Conservation (phyloP, 306 rosid genomes). For the Castanopsis chinensis region DNA sequence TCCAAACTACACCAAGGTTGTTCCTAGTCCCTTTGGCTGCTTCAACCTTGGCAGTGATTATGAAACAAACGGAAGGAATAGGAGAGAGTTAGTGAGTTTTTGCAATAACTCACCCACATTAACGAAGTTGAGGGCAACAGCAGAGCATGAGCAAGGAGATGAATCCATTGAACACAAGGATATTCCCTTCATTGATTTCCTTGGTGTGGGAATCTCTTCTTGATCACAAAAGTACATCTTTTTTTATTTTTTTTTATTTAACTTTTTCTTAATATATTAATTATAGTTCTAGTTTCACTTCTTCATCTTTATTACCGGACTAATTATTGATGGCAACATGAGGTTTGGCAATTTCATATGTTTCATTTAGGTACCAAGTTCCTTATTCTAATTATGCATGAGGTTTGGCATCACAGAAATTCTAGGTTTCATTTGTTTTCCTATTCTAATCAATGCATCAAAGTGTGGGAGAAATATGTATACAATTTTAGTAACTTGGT, state of each 20-base stretch:
- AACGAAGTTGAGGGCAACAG: constrained; percentile 25
- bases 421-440: constrained; percentile 2
- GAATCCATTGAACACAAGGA: constrained; percentile 36
- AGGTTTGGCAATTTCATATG: neutral
- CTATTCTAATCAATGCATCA: neutral
- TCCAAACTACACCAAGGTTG: constrained; percentile 45
- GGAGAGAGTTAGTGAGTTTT: constrained; percentile 31
- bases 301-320: neutral
- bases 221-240: constrained; percentile 14
- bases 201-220: constrained; percentile 80
- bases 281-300: neutral
- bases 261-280: constrained; percentile 13
- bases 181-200: constrained; percentile 83
- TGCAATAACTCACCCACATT: constrained; percentile 32
- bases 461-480: neutral
- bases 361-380: constrained; percentile 3
- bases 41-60: constrained; percentile 10
- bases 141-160: constrained; percentile 38
- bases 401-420: constrained; percentile 11
- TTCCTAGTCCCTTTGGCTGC: constrained; percentile 40
- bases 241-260: constrained; percentile 19
- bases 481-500: neutral
- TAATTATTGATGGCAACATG: neutral
- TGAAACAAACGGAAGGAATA: constrained; percentile 17
- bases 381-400: constrained; percentile 15